A percentile compares a stretch with the other conserved stretches of the same genome.
These are phyloP conservation scores for Furcasterigmium furcatum DNA, from an alignment of 2,329 filamentous ascomycete species.

Conservation along the genomic window DNA sequence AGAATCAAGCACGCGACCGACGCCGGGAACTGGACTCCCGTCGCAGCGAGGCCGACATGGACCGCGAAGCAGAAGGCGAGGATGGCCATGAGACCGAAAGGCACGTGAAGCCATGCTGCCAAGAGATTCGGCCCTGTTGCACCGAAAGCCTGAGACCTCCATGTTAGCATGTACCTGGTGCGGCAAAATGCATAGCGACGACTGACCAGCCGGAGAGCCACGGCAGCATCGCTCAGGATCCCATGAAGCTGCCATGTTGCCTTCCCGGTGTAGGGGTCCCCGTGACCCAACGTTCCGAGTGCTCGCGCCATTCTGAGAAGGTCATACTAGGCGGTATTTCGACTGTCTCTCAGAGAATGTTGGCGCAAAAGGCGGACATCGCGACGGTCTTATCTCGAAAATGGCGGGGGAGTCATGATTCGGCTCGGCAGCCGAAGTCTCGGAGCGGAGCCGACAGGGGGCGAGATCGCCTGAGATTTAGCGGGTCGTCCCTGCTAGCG, in stretches of 20 bases:
- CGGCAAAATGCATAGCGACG: no score
- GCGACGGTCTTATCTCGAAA: no score
- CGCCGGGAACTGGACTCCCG: conserved; percentile 53
- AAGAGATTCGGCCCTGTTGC: conserved; percentile 18
- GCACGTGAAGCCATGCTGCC: conserved; percentile 48
- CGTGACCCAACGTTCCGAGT: neutral
- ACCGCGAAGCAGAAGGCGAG: conserved; percentile 40
- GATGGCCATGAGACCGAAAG: conserved; percentile 36
- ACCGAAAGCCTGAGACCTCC: conserved; percentile 5
- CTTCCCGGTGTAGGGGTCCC: conserved; percentile 2
- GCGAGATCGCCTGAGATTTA: no score
- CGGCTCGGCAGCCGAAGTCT: neutral
- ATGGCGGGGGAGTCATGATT: neutral
- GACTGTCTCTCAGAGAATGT: no score
- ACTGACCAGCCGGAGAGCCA: conserved; percentile 6
- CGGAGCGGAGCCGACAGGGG: neutral
- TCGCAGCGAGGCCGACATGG: conserved; percentile 37
- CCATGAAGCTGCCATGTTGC: neutral
- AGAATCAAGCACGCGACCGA: conserved; percentile 57
- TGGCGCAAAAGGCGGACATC: no score
- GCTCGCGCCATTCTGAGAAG: neutral
- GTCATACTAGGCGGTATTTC: neutral
- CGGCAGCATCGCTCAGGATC: neutral
- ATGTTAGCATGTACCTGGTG: neutral
- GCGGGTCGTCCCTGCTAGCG: no score